Evolutionary conservation across 371 early-diverging fungal genomes (phyloP).

Genomic region (Scutellospora calospora): DNA sequence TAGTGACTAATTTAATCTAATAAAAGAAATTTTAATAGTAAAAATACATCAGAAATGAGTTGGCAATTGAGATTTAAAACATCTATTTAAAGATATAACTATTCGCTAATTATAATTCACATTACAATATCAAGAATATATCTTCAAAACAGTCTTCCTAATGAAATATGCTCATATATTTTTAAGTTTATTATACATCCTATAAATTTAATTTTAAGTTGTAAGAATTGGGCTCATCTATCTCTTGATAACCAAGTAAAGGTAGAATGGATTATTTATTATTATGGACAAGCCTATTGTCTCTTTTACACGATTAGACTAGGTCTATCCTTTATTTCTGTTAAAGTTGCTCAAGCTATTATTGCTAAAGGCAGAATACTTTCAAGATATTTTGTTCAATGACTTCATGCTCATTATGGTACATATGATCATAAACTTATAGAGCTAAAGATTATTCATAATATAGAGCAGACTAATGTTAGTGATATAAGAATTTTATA

Average conservation of each 20-base stretch:
- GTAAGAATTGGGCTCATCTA: neutral
- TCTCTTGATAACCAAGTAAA: neutral
- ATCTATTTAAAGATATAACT: no score
- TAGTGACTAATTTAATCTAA: no score
- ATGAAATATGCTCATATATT: neutral
- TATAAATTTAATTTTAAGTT: neutral
- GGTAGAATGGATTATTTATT: neutral
- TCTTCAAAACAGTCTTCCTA: no score
- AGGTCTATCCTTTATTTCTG: neutral
- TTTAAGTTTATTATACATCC: neutral
- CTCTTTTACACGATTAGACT: constrained; percentile 15
- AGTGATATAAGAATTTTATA: neutral
- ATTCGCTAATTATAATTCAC: no score
- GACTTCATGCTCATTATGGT: constrained; percentile 11
- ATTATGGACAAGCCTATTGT: constrained; percentile 8
- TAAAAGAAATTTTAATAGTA: no score
- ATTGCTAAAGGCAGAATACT: neutral
- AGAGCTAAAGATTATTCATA: neutral
- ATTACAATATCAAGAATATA: no score
- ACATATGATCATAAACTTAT: constrained; percentile 3
- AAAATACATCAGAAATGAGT: no score
- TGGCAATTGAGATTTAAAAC: no score
- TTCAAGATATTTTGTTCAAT: constrained; percentile 33
- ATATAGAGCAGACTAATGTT: neutral
- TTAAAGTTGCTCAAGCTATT: neutral